Conservation (phyloP, 768 basidiomycete species). For the Psilocybe cubensis region DNA sequence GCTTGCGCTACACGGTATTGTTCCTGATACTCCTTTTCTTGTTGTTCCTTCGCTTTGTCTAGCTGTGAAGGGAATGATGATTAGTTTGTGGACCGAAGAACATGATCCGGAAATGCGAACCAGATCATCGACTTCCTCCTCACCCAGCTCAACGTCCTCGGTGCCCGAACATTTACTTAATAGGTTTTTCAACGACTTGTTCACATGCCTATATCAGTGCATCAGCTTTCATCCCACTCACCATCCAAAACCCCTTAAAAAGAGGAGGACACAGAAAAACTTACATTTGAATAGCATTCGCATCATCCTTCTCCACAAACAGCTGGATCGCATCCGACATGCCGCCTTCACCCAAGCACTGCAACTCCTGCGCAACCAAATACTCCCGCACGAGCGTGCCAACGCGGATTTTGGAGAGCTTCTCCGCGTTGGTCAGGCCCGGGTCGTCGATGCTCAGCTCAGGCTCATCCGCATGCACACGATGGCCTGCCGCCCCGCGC, state of each 20-base stretch:
- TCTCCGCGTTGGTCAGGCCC: constrained; percentile 66
- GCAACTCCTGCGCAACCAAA: constrained; percentile 88
- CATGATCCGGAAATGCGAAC: constrained; percentile 40
- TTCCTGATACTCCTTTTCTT: constrained; percentile 65
- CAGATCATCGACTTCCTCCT: constrained; percentile 75
- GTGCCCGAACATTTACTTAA: constrained; percentile 71
- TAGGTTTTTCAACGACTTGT: constrained; percentile 55
- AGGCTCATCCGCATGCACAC: constrained; percentile 80
- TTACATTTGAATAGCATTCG: constrained; percentile 86
- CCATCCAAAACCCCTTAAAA: too few relatives aligned
- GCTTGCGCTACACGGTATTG: constrained; percentile 40
- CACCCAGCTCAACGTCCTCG: constrained; percentile 58
- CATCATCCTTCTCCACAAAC: constrained; percentile 98
- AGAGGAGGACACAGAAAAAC: constrained; percentile 36
- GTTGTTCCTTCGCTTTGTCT: constrained; percentile 68
- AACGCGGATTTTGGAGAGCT: constrained; percentile 81
- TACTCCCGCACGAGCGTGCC: constrained; percentile 92
- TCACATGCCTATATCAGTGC: constrained; percentile 60
- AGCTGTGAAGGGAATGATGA: constrained; percentile 44
- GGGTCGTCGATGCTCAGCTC: constrained; percentile 84
- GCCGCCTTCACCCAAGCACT: constrained; percentile 85
- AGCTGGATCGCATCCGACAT: constrained; percentile 94
- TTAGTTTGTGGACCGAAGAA: not conserved
- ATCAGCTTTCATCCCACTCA: constrained; percentile 1
- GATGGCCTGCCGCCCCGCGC: constrained; percentile 57